Percentiles rank a stretch among this genome's conserved stretches.
Evolutionary conservation across 2,329 filamentous ascomycete genomes (phyloP).

Genomic region (Pestalotiopsis sp.): DNA sequence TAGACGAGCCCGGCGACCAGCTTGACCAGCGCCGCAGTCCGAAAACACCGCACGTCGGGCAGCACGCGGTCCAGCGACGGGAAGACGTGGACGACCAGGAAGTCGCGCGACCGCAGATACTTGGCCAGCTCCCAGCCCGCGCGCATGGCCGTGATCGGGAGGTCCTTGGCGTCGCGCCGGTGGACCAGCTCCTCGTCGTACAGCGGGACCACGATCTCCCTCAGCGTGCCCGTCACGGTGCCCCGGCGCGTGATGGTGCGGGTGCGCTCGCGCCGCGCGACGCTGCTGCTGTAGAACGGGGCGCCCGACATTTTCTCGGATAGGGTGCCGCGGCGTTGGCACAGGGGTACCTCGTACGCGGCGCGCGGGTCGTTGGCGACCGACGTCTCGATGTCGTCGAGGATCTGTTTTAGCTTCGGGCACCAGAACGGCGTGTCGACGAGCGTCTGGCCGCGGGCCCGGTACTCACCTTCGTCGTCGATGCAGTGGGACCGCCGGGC

Average conservation of each 20-base stretch:
- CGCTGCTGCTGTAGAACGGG: too few relatives aligned
- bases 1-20: constrained; percentile 9
- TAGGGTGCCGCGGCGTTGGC: neutral
- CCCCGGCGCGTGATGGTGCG: neutral
- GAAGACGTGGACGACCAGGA: constrained; percentile 7
- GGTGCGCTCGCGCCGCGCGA: neutral
- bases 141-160: neutral
- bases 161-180: neutral
- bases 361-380: neutral
- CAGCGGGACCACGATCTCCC: neutral
- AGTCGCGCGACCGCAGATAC: constrained; percentile 11
- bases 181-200: neutral
- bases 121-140: constrained; percentile 14
- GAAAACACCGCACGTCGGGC: constrained; percentile 1
- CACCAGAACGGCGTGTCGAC: neutral
- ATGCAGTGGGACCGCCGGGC: neutral
- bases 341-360: neutral
- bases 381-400: constrained; percentile 2
- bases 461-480: constrained; percentile 12
- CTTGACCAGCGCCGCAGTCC: constrained; percentile 9
- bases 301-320: neutral
- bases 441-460: neutral
- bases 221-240: neutral
- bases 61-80: constrained; percentile 10
- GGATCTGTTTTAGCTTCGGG: neutral